A percentile compares a stretch with the other conserved stretches of the same genome.
phyloP scores from a whole-genome alignment of 768 basidiomycete species.

The Podaxis carcinomalis region DNA sequence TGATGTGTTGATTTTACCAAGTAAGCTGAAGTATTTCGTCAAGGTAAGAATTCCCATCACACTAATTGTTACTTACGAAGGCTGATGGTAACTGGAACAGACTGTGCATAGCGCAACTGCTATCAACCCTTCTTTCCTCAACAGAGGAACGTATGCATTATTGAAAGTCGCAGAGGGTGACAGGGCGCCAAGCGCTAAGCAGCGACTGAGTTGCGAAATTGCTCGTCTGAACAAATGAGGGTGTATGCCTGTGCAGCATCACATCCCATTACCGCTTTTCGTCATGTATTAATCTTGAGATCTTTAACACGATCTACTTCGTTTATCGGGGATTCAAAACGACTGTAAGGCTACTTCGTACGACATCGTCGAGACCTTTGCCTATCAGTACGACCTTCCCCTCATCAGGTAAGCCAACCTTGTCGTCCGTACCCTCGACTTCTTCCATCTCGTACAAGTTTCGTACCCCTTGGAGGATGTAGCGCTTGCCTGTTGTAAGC shows the following conservation, averaged over 20 bases:
- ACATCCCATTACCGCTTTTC: too few relatives aligned
- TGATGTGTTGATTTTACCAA: constrained; percentile 84
- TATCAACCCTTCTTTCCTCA: constrained; percentile 84
- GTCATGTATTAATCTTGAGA: neutral
- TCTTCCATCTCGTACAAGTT: constrained; percentile 78
- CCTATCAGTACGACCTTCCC: constrained; percentile 91
- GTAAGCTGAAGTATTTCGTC: constrained; percentile 83
- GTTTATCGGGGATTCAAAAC: constrained; percentile 19
- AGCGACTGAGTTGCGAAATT: constrained; percentile 24
- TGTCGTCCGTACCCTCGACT: constrained; percentile 29
- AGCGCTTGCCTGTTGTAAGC: constrained; percentile 47
- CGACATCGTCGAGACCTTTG: constrained; percentile 60
- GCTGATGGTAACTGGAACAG: constrained; percentile 32
- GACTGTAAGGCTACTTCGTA: constrained; percentile 49
- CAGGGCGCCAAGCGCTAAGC: constrained; percentile 20
- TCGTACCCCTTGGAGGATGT: constrained; percentile 88
- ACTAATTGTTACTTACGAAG: neutral
- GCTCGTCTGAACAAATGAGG: neutral
- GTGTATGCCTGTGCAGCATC: too few relatives aligned
- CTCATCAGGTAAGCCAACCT: constrained; percentile 47
- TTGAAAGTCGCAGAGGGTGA: constrained; percentile 32
- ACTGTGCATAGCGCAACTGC: constrained; percentile 69
- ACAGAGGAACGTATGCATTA: constrained; percentile 52
- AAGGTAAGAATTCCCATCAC: constrained; percentile 47
- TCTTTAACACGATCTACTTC: constrained; percentile 1